Percentiles rank a stretch among this genome's conserved stretches.
Conservation (phyloP, 2,329 filamentous ascomycete species). For the Penicillium sp. region DNA sequence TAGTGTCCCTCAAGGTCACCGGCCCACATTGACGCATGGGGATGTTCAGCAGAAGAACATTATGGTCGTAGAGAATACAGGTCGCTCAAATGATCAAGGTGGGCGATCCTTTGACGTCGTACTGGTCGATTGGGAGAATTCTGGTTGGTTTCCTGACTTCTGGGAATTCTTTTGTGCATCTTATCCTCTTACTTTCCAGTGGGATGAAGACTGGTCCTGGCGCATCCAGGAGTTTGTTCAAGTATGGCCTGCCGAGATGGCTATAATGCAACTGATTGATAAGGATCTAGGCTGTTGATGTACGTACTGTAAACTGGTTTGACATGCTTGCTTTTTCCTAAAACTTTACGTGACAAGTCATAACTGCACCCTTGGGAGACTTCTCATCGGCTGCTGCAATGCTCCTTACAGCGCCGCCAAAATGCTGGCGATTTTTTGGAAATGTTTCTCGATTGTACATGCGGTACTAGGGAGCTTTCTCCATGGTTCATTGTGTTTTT, state of each 20-base stretch:
- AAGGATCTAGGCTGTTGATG: slow-evolving; percentile 27
- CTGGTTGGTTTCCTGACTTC: slow-evolving; percentile 34
- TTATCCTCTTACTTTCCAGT: slow-evolving; percentile 20
- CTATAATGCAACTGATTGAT: slow-evolving; percentile 33
- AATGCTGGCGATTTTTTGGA: no score
- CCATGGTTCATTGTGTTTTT: no score
- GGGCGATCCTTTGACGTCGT: slow-evolving; percentile 33
- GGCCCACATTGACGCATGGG: slow-evolving; percentile 35
- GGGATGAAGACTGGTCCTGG: slow-evolving; percentile 35
- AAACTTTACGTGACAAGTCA: no score
- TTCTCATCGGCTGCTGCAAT: no score
- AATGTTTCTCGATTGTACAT: no score
- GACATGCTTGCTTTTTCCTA: no score
- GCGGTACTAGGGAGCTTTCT: no score
- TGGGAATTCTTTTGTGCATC: slow-evolving; percentile 35
- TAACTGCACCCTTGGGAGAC: no score
- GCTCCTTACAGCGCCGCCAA: no score
- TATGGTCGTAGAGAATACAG: slow-evolving; percentile 27
- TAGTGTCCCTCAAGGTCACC: slow-evolving; percentile 31
- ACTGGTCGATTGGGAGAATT: slow-evolving; percentile 33
- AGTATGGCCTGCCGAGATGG: slow-evolving; percentile 33
- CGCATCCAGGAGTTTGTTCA: slow-evolving; percentile 32
- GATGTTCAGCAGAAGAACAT: slow-evolving; percentile 36
- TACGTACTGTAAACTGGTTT: no score
- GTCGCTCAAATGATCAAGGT: slow-evolving; percentile 23